Conservation (phyloP, 495 filamentous ascomycete species). For the Chaetomium fimeti region DNA sequence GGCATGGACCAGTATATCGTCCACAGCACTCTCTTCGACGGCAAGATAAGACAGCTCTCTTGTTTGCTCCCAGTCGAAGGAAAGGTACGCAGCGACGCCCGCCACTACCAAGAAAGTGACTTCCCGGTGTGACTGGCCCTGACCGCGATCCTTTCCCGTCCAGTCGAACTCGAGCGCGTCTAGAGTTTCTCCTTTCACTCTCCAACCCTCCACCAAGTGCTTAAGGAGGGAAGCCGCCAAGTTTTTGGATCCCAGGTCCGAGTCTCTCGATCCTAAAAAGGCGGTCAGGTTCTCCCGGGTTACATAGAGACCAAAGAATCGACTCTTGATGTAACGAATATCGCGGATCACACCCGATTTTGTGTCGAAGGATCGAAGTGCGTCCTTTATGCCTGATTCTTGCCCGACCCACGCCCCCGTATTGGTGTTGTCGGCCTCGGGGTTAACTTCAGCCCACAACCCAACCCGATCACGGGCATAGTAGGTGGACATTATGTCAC, state of each 20-base stretch:
- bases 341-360: constrained; percentile 13
- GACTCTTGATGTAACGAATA: constrained; percentile 8
- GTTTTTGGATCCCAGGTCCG: constrained; percentile 5
- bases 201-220: constrained; percentile 6
- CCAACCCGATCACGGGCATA: not conserved
- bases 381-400: constrained; percentile 2
- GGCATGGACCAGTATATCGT: constrained; percentile 1
- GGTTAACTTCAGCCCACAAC: not conserved
- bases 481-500: not conserved
- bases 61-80: constrained; percentile 14
- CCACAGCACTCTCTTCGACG: constrained; percentile 1
- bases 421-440: not conserved
- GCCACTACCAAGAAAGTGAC: constrained; percentile 3
- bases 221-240: constrained; percentile 3
- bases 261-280: not conserved
- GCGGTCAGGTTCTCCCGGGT: constrained; percentile 10
- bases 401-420: not conserved
- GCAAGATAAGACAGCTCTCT: constrained; percentile 12
- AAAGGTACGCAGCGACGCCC: constrained; percentile 7
- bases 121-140: not conserved
- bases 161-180: constrained; percentile 6
- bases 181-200: constrained; percentile 2
- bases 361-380: constrained; percentile 7
- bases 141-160: constrained; percentile 10
- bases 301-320: constrained; percentile 10